Conservation (phyloP, 345 rosid genomes). For the Eutrema heterophyllum region DNA sequence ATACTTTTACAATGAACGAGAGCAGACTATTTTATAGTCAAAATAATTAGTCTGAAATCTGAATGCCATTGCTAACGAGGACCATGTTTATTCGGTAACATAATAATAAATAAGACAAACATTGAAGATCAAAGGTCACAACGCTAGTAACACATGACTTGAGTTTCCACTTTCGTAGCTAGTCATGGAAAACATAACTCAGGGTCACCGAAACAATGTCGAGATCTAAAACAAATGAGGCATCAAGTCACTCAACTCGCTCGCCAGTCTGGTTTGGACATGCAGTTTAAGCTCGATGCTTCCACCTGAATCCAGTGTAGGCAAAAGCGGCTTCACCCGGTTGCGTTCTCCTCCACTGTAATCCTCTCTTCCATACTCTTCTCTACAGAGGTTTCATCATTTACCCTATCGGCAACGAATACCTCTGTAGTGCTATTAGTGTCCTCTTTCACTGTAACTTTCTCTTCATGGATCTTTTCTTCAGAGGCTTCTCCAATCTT, state of each 20-base stretch:
- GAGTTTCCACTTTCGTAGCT: background rate
- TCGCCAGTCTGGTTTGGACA: background rate
- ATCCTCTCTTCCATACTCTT: background rate
- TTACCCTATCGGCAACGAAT: background rate
- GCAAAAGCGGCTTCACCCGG: background rate
- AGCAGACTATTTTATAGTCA: no score
- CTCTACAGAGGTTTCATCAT: slow-evolving; percentile 15
- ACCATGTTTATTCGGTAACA: background rate
- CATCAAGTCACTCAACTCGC: background rate
- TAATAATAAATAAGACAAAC: background rate
- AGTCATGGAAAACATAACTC: background rate
- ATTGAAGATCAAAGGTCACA: background rate
- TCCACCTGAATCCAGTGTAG: slow-evolving; percentile 1
- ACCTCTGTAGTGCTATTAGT: background rate
- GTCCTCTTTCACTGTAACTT: slow-evolving; percentile 1
- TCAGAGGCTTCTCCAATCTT: slow-evolving; percentile 14
- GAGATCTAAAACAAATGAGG: background rate
- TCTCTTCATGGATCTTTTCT: slow-evolving; percentile 18
- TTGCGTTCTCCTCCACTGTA: background rate
- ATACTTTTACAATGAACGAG: no score
- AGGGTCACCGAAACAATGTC: background rate
- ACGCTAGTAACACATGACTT: background rate
- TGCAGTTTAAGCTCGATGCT: background rate
- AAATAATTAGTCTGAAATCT: no score
- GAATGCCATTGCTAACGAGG: no score